Percentiles rank a stretch among this genome's conserved stretches.
Conservation (phyloP, 352 stramenopile species). For the Phytophthora sp. region DNA sequence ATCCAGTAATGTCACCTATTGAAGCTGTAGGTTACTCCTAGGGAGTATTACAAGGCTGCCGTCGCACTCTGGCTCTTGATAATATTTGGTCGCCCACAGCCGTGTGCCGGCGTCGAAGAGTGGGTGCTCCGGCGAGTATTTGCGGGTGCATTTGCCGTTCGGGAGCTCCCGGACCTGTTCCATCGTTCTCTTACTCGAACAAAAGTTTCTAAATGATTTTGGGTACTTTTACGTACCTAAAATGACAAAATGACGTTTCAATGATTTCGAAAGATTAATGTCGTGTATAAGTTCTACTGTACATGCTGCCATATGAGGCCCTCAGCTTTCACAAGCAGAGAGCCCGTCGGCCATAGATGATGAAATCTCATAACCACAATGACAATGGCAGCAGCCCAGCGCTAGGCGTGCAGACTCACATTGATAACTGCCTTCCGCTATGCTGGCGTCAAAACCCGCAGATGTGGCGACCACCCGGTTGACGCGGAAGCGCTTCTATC, state of each 20-base stretch:
- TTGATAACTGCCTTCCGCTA: constrained; percentile 65
- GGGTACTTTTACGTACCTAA: neutral
- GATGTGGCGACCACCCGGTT: constrained; percentile 49
- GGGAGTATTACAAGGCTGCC: neutral
- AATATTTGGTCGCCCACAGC: constrained; percentile 53
- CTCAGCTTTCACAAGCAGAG: constrained; percentile 62
- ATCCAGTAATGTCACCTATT: constrained; percentile 11
- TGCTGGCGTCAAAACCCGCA: constrained; percentile 44
- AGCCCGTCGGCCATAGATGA: constrained; percentile 49
- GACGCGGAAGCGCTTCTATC: constrained; percentile 74
- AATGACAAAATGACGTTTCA: too few species aligned
- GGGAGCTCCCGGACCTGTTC: constrained; percentile 38
- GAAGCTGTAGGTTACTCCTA: too few species aligned
- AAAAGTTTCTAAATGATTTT: neutral
- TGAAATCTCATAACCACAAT: constrained; percentile 70
- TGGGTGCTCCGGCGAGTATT: constrained; percentile 57
- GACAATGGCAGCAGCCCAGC: constrained; percentile 58
- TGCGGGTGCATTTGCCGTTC: constrained; percentile 57
- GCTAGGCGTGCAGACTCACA: constrained; percentile 61
- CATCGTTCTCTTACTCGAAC: too few species aligned
- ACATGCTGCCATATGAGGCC: constrained; percentile 24
- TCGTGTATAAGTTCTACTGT: too few species aligned
- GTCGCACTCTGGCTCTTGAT: constrained; percentile 39
- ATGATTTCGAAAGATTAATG: too few species aligned
- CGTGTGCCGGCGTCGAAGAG: constrained; percentile 54